Evolutionary conservation across 768 basidiomycete species (phyloP), one percentile per base, ranked within the genome.

Genomic region (Leucocoprinus sp.): DNA sequence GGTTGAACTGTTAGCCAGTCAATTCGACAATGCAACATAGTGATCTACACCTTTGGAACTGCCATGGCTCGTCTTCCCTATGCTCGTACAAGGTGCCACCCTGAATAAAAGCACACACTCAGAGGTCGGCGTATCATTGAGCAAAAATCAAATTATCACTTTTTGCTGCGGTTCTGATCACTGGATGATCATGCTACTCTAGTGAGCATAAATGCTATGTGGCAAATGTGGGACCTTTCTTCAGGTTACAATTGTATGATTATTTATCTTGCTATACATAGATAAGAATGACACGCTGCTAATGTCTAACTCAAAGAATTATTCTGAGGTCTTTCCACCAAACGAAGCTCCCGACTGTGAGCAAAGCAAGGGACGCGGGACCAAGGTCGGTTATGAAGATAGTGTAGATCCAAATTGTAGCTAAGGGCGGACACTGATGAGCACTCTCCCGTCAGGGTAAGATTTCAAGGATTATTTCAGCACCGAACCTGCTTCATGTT

Each of bases 31-130:
- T 34, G 39, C 28, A 17, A 22, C 33, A 18, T 38, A 40, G 15
- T 48, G 19, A 38, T 38, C 43, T 37, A 37, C 50, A 42, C 42
- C 33, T 33, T 47, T 17, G 14, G 53, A 42, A 31, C 42, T 23
- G 27, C 33, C 34, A 35, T 22, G 36, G 19, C 36, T 19, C 17
- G 36, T 39, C 40, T 42, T 42, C 37, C 24, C 22, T 45, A 57
- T 75, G 85, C 84, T 82, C 68, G 75, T 79, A 80, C 26, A 81
- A 84, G 84, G 84, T 86, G 82, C 84, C 81, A 59, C 65, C 54
- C 73, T 73, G 77, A 74, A 67, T 50, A 58, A 70, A n/a, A 84
- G 71, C 56, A 56, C 64, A 66, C 72, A 73, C 68, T 74, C 74
- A 72, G 71, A 60, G 56, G 45, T 49, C 54, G 82, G 84, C 80